These are phyloP conservation scores for Anisodus acutangulus DNA, from an alignment of 257 asterid species.

Conservation along the genomic window DNA sequence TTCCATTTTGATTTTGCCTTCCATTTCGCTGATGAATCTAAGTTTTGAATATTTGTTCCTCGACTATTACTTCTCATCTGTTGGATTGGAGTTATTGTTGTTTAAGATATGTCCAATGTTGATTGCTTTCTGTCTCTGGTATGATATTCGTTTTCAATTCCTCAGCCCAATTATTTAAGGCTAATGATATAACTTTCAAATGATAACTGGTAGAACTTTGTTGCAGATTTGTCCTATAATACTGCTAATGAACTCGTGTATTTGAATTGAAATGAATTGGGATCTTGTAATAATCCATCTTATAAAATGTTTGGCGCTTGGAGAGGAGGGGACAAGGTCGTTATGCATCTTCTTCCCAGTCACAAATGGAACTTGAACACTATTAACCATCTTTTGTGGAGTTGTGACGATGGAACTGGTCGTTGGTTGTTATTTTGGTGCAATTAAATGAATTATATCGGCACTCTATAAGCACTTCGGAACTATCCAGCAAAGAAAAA, in stretches of 20 bases:
- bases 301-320: no score
- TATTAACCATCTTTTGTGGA: no score
- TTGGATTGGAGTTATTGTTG: neutral
- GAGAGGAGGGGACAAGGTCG: no score
- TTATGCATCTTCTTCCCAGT: no score
- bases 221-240: neutral
- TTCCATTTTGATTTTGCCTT: neutral
- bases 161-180: neutral
- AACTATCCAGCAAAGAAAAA: neutral
- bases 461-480: neutral
- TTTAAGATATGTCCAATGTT: neutral
- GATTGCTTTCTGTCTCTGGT: neutral
- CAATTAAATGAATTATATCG: no score
- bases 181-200: neutral
- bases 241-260: neutral
- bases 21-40: neutral
- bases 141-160: neutral
- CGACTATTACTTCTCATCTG: neutral
- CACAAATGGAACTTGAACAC: no score
- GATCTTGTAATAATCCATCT: no score
- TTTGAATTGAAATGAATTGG: neutral
- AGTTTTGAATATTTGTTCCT: neutral
- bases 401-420: no score
- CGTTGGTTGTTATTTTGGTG: no score
- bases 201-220: no score